These are phyloP conservation scores for Populus pruinosa DNA, from an alignment of 345 rosid species.

Conservation along the genomic window DNA sequence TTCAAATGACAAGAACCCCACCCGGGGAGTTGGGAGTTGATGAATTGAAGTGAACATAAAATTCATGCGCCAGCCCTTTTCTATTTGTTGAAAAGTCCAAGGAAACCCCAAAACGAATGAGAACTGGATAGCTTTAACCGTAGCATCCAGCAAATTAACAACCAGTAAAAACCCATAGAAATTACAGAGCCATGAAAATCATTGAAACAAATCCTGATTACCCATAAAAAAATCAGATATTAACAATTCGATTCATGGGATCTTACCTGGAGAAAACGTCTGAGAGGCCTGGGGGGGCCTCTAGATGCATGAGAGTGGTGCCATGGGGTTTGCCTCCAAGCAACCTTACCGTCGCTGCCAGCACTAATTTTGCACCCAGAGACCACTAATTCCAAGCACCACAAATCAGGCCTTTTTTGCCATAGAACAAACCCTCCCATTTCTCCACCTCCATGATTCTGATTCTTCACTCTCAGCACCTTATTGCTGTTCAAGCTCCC, in stretches of 20 bases:
- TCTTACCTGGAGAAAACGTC: slow-evolving; percentile 77
- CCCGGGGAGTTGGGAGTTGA: neutral
- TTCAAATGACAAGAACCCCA: slow-evolving; percentile 3
- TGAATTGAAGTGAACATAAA: slow-evolving; percentile 5
- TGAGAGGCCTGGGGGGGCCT: slow-evolving; percentile 80
- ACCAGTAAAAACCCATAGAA: neutral
- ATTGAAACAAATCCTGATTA: neutral
- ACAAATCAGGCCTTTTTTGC: slow-evolving; percentile 78
- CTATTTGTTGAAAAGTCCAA: neutral
- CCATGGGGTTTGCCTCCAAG: slow-evolving; percentile 96
- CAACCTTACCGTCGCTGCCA: slow-evolving; percentile 85
- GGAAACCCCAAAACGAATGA: neutral
- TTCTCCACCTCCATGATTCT: slow-evolving; percentile 49
- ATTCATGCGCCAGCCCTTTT: slow-evolving; percentile 6
- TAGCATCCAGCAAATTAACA: neutral
- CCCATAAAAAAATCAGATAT: neutral
- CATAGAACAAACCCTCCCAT: slow-evolving; percentile 91
- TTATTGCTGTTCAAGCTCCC: slow-evolving; percentile 44
- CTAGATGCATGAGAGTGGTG: slow-evolving; percentile 85
- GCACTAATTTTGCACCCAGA: slow-evolving; percentile 90
- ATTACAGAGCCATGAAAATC: neutral
- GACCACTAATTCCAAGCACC: slow-evolving; percentile 89
- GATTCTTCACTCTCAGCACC: slow-evolving; percentile 43
- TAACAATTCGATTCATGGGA: neutral
- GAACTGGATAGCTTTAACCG: neutral